Base-by-base conservation (phyloP, 208 protist species). In the Angomonas ambiguus region DNA sequence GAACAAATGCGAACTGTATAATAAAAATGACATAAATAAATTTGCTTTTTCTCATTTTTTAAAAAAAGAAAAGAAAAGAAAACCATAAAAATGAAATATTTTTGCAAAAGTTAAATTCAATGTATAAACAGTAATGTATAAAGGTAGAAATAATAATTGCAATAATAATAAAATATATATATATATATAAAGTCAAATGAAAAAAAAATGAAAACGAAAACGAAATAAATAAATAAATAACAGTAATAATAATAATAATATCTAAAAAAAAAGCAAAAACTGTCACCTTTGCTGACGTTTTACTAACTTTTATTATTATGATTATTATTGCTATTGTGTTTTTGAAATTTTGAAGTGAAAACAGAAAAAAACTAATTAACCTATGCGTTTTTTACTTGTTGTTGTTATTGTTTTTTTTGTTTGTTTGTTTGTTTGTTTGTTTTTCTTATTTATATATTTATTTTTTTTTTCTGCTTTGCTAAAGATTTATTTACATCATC, bases 121-220 rank as follows among this genome's bases (percentile, higher is more conserved):
- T 25, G 22, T n/a, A 60, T 5, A 60, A 24, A 10, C 5, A 60
- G 22, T 62, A 6, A 62, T 60, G n/a, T 13, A 65, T 62, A 35
- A 62, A 61, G 22, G 35, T 65, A 64, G 24, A 30, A 55, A 42
- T 4, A 69, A 56, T 10, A 69, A 16, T 6, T 67, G 35, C 1
- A 64, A 42, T 30, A 28, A 64, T 33, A 61, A 67, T 20, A 57
- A 53, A 38, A 32, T 65, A 30, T 31, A 71, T 38, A 67, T 42
- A 32, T 32, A 60, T 66, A 73, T 32, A 10, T 42, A 24, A 53
- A 65, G 5, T 20, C 30, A 69, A 11, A 42, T 64, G 6, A 71
- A 72, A 62, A 42, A 65, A 18, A 45, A 33, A 10, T 8, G 8
- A 53, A 68, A 72, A 48, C 22, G 74, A 70, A 70, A 70, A 70